These are phyloP conservation scores for Suillus weaverae DNA, from an alignment of 768 basidiomycete genomes.

Conservation along the genomic window DNA sequence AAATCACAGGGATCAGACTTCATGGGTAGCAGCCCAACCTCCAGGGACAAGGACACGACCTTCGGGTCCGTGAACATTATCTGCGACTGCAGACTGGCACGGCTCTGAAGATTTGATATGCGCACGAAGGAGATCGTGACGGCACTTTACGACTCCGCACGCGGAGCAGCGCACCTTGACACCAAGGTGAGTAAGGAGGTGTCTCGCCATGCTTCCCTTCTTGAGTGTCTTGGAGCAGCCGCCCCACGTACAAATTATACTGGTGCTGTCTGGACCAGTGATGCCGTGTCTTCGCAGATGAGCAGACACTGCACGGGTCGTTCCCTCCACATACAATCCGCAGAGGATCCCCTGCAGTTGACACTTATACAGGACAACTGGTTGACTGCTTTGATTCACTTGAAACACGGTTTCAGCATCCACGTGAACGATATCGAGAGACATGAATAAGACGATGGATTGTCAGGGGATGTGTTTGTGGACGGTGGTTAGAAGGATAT, in stretches of 20 bases:
- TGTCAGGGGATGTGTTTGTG: neutral
- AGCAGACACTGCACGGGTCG: neutral
- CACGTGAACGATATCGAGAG: neutral
- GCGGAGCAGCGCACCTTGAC: conserved; percentile 2
- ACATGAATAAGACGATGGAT: neutral
- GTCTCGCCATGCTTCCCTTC: conserved; percentile 9
- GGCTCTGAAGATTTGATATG: neutral
- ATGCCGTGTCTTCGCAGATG: conserved; percentile 10
- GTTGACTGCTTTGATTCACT: neutral
- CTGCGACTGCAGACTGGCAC: neutral
- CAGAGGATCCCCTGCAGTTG: neutral
- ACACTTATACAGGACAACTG: neutral
- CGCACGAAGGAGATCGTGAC: neutral
- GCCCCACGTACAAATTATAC: conserved; percentile 2
- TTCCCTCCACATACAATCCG: conserved; percentile 1
- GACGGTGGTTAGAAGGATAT: neutral
- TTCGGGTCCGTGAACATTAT: neutral
- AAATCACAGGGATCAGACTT: neutral
- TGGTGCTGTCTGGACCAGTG: neutral
- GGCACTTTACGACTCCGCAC: neutral
- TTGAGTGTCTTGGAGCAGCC: conserved; percentile 4
- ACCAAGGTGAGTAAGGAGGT: conserved; percentile 9
- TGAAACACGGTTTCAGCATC: neutral
- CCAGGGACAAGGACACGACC: neutral
- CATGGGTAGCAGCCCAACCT: neutral